Evolutionary conservation across 352 stramenopile species (phyloP), one percentile per base, ranked within the genome.

Genomic region (Pythium myriotylum): DNA sequence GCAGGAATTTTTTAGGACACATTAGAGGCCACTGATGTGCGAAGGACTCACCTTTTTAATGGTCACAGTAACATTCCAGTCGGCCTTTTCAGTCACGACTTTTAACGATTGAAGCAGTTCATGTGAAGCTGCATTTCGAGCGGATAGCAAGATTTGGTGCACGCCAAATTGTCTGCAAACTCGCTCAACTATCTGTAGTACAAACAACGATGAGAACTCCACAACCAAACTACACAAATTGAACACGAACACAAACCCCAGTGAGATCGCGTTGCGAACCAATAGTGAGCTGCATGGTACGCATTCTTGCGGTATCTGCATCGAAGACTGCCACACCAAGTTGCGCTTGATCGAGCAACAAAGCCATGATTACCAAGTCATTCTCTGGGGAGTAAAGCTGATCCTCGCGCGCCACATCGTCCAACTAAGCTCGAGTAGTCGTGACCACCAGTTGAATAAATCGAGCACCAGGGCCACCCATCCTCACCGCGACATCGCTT

Each of bases 251-350:
- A 16, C 27, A 14, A 48, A 93, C 80, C 62, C 89, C 70, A 20
- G 75, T 67, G 19, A 91, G 39, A 9, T 88, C 76, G 5, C 73
- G 57, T 14, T 63, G 13, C 27, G 79, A 70, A 2, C 47, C 22
- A 42, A 91, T 71, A 22, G 62, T 52, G 14, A 88, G 41, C 26
- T 92, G 78, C 55, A 91, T 26, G 2, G 74, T 91, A 49, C 83
- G 88, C 22, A 96, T 46, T 37, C 68, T 77, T n/a, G 87, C 79
- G 19, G 77, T 84, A 23, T 79, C 45, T 0, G 76, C 81, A 52
- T 96, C 83, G 53, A 85, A 96, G 22, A 92, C 89, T 3, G 85
- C 84, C 22, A 89, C 74, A 12, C 85, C 85, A 2, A 95, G 52
- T 27, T 85, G 70, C 20, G 71, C 72, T 67, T 76, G 77, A 35